A percentile compares a stretch with the other conserved stretches of the same genome.
phyloP scores from a whole-genome alignment of 805 yeast species.

The Naumovozyma castellii region DNA sequence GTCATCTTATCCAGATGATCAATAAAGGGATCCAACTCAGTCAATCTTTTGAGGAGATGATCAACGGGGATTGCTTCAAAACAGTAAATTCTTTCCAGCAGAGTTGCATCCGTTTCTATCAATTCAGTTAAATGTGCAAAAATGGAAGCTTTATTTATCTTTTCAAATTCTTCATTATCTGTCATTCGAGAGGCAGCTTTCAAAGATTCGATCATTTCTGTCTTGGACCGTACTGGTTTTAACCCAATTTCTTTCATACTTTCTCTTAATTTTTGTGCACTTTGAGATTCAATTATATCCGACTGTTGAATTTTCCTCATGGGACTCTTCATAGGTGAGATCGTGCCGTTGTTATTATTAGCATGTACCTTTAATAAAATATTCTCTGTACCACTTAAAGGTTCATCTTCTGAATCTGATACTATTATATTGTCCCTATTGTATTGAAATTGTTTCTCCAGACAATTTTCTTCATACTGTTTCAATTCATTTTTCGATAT shows the following conservation, averaged over 20 bases:
- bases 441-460: not conserved
- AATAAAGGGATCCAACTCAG: constrained; percentile 20
- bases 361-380: not conserved
- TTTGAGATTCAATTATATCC: constrained; percentile 12
- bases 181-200: constrained; percentile 21
- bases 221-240: constrained; percentile 22
- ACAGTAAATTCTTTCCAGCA: constrained; percentile 23
- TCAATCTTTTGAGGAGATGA: constrained; percentile 13
- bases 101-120: constrained; percentile 11
- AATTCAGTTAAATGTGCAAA: constrained; percentile 17
- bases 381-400: not conserved
- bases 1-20: constrained; percentile 22
- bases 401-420: constrained; percentile 3
- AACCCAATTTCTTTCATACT: constrained; percentile 20
- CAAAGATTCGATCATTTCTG: constrained; percentile 22
- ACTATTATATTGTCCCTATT: not conserved
- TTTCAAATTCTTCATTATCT: constrained; percentile 6
- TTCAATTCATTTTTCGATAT: not conserved
- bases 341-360: not conserved
- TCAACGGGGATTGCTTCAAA: constrained; percentile 22
- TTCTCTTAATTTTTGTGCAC: constrained; percentile 20
- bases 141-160: constrained; percentile 9
- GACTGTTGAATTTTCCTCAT: not conserved
- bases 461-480: not conserved
- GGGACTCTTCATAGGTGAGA: not conserved